Percentiles rank a stretch among this genome's conserved stretches.
These are phyloP conservation scores for Malassezia globosa DNA, from an alignment of 1,284 basidiomycete species.

Conservation along the genomic window DNA sequence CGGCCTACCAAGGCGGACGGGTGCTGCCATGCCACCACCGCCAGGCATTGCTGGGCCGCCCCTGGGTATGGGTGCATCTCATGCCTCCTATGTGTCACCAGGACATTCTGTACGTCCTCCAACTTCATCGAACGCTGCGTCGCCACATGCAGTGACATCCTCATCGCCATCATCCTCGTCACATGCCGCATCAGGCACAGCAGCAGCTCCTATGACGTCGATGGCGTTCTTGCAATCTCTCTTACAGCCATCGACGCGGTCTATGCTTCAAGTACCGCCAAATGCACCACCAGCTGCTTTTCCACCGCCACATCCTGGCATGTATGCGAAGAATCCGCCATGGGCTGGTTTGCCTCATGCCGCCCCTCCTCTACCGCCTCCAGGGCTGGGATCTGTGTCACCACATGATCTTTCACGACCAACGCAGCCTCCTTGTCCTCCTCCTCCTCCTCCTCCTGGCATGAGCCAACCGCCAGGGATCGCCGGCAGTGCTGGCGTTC, in stretches of 20 bases:
- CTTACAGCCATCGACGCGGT: neutral
- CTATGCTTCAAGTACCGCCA: neutral
- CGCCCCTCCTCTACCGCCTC: neutral
- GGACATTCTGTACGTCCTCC: neutral
- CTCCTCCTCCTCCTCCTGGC: no score
- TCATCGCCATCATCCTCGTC: no score
- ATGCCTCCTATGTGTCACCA: neutral
- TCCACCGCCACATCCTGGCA: conserved; percentile 1
- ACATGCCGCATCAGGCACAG: neutral
- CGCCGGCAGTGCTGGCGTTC: no score
- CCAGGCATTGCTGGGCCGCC: neutral
- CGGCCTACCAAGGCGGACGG: no score
- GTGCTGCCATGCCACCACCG: no score
- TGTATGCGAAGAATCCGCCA: neutral
- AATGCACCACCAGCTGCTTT: no score
- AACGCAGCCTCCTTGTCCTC: no score
- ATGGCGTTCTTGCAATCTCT: conserved; percentile 6
- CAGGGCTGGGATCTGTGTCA: no score
- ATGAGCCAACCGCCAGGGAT: no score
- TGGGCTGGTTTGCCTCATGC: neutral
- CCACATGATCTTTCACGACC: no score
- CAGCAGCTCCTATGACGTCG: neutral
- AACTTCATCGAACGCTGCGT: neutral
- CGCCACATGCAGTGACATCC: no score
- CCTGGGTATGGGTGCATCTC: neutral